These are phyloP conservation scores for apple (Malus domestica) DNA, from an alignment of 306 rosid genomes.

Conservation along the genomic window ASM211411v1 NC_041795.1:23654001-23654500, in stretches of 20 bases:
- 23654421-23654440: background rate
- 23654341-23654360: constrained; percentile 73
- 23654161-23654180: constrained; percentile 16
- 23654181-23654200: background rate
- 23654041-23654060: constrained; percentile 21
- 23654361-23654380: constrained; percentile 80
- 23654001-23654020: constrained; percentile 19
- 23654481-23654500: constrained; percentile 2
- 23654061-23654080: constrained; percentile 24
- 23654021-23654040: constrained; percentile 26
- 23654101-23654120: constrained; percentile 23
- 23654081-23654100: constrained; percentile 23
- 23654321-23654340: constrained; percentile 59
- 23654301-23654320: constrained; percentile 41
- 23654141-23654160: constrained; percentile 43
- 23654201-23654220: background rate
- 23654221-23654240: background rate
- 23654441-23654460: background rate
- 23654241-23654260: background rate
- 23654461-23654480: background rate
- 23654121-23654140: constrained; percentile 22
- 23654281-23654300: background rate
- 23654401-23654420: constrained; percentile 5
- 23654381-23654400: constrained; percentile 25
- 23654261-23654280: background rate